Base-by-base conservation (phyloP, 2,329 filamentous ascomycete species). In the Penicillium capsulatum region DNA sequence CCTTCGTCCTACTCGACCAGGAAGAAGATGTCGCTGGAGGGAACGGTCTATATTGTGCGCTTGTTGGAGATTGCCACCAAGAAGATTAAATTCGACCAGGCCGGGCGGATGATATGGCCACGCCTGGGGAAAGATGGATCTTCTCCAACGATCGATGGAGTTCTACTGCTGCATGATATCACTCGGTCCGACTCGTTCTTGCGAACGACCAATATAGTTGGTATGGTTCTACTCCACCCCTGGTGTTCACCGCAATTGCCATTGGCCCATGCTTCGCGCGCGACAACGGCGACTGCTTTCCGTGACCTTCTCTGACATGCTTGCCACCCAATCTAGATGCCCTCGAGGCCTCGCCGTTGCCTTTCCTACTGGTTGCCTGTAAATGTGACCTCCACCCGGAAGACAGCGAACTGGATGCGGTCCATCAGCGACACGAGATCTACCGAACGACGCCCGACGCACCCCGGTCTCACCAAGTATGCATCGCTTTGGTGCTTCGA, bases 111-210 rank as follows among this genome's bases (percentile, higher is more conserved):
- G 31, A 47, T 58, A 34, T 73, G 77, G 77, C 78, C 79, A 27
- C 66, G 70, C 22, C 66, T 64, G 15, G 61, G 74, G 29, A 69
- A 83, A 58, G 85, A 86, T 44, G 74, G 81, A 48, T 77, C 82
- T 45, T 74, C 86, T 44, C 86, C 88, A 34, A 77, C 75, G 28
- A 77, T 95, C 57, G 86, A 97, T 57, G 91, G 86, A 14, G 88
- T 86, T 31, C 69, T 96, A 53, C 79, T 91, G 42, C 71, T 97
- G 34, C 95, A 95, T 72, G 87, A 96, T 74, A 84, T 94, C 31
- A 86, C 81, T 64, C 84, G 86, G 61, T 76, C 80, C 53, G 79
- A 82, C 44, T 91, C 83, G 60, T 79, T 94, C 54, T 75, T 76
- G 43, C 79, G 84, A 44, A 73, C 95, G 38, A 83, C 86, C 28